Conservation (phyloP, 164 flowering plant genomes). For the Chloranthus sessilifolius region DNA sequence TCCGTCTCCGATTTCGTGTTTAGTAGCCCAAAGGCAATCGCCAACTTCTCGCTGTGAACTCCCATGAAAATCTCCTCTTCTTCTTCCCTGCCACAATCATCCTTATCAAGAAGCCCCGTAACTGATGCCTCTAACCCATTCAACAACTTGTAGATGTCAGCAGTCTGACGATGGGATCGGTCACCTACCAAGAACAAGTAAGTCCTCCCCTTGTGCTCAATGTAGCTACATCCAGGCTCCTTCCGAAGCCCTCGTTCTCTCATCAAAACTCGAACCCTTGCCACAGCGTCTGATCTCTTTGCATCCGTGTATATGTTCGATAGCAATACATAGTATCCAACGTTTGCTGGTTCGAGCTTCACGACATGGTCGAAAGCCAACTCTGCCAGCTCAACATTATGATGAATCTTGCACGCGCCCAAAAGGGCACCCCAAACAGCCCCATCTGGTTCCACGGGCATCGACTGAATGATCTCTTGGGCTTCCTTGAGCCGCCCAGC, state of each 20-base stretch:
- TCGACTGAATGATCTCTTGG: slow-evolving; percentile 42
- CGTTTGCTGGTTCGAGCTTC: slow-evolving; percentile 66
- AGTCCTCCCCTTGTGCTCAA: slow-evolving; percentile 50
- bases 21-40: slow-evolving; percentile 68
- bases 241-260: slow-evolving; percentile 60
- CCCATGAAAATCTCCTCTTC: slow-evolving; percentile 20
- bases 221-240: slow-evolving; percentile 84
- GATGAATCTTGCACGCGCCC: slow-evolving; percentile 78
- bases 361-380: slow-evolving; percentile 55
- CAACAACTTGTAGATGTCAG: slow-evolving; percentile 53
- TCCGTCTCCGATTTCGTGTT: slow-evolving; percentile 45
- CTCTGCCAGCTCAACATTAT: slow-evolving; percentile 66
- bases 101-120: slow-evolving; percentile 12
- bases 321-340: slow-evolving; percentile 73
- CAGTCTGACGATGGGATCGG: slow-evolving; percentile 51
- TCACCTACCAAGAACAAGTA: slow-evolving; percentile 74
- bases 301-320: slow-evolving; percentile 70
- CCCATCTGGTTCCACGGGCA: slow-evolving; percentile 65
- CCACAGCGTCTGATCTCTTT: slow-evolving; percentile 43
- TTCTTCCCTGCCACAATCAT: slow-evolving; percentile 14
- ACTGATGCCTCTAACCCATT: slow-evolving; percentile 45
- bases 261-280: slow-evolving; percentile 61
- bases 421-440: slow-evolving; percentile 95
- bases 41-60: slow-evolving; percentile 83
- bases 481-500: slow-evolving; percentile 74